phyloP scores from a whole-genome alignment of 1,139 yeast species.

The Taphrina sp. region DNA sequence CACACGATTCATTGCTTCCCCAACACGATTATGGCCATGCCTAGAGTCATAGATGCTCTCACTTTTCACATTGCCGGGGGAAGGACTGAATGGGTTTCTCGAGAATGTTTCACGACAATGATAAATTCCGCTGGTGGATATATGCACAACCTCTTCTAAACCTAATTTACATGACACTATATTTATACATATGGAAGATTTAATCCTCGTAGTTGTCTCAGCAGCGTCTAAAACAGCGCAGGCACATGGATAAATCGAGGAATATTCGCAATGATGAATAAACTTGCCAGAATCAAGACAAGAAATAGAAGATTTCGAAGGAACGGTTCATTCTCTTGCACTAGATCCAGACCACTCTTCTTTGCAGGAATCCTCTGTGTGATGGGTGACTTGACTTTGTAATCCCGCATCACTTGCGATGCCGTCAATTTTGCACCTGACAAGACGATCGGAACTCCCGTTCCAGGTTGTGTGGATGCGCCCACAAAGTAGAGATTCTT shows the following conservation, averaged over 20 bases:
- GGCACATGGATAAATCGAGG: constrained; percentile 9
- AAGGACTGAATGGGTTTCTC: too few relatives aligned
- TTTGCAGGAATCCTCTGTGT: constrained; percentile 2
- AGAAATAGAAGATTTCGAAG: constrained; percentile 16
- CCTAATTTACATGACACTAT: too few relatives aligned
- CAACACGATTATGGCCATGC: too few relatives aligned
- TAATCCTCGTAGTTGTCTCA: too few relatives aligned
- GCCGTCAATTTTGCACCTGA: constrained; percentile 31
- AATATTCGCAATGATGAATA: constrained; percentile 1
- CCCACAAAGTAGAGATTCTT: constrained; percentile 32
- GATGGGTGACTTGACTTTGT: constrained; percentile 9
- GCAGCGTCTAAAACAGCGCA: not conserved
- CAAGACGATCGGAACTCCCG: constrained; percentile 33
- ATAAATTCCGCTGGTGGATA: too few relatives aligned
- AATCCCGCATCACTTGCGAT: constrained; percentile 24
- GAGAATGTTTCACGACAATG: too few relatives aligned
- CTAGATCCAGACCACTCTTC: constrained; percentile 27
- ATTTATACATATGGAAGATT: too few relatives aligned
- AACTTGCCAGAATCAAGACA: not conserved
- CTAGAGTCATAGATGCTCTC: too few relatives aligned
- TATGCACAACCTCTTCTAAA: too few relatives aligned
- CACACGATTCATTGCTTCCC: too few relatives aligned
- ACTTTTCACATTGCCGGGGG: too few relatives aligned
- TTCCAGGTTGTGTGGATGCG: constrained; percentile 33
- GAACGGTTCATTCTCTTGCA: constrained; percentile 16